Evolutionary conservation across 345 rosid species (phyloP), one percentile per base, ranked within the genome.

Genomic region (Syzygium grande): DNA sequence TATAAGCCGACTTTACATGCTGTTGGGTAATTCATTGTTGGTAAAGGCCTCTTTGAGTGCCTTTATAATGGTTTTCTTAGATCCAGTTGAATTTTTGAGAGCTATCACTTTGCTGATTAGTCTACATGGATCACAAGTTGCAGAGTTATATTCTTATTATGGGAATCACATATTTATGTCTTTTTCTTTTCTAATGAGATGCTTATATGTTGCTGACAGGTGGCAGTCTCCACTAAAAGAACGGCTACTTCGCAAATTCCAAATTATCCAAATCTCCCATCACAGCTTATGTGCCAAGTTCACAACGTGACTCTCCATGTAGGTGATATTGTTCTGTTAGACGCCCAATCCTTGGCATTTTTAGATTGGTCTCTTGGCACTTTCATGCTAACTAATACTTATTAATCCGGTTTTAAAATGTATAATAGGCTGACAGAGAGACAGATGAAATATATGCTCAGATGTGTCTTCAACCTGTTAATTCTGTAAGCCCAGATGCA

Each of bases 211-310:
- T 87, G 49, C 73, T 85, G 46, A 55, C 59, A 98, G 99, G 99
- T 98, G 51, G 96, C 99, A 34, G 96, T 95, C 87, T 97, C 99
- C 56, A 98, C 99, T 3, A 97, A 94, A 91, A 93, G 98, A 90
- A 88, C 96, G 68, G 96, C 98, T 65, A 97, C 99, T 55, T 92
- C 97, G 0, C 99, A 96, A 92, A 94, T 98, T 87, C 99, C 99
- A 5, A 97, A 95, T 91, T 97, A 98, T 89, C 99, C 99, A 78
- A 97, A 94, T 92, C 98, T 97, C 80, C 95, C 97, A 58, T 94
- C 99, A 88, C 99, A 98, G 94, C 88, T 98, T 86, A 86, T 98
- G 95, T 98, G 99, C 91, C 99, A 98, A 95, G 98, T 98, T 89
- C 99, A 97, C 90, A 95, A 94, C 90, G 98, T 96, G 87, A 94